These are phyloP conservation scores for Yarrowia sp. DNA, from an alignment of 805 yeast species.

Conservation along the genomic window DNA sequence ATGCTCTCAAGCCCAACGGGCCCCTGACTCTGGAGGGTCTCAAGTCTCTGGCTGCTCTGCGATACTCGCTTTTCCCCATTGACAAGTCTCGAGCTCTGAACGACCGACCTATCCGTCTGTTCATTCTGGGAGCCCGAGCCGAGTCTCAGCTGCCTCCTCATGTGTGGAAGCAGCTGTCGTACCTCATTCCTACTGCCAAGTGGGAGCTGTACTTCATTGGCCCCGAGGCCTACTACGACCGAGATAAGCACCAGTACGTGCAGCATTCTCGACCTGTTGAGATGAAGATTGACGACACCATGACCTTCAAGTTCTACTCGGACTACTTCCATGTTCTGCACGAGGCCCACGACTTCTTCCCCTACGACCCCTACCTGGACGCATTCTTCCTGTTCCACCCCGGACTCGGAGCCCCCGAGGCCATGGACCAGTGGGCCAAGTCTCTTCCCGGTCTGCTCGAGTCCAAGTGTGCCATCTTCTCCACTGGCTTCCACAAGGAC, in stretches of 20 bases:
- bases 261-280: conserved; percentile 52
- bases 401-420: conserved; percentile 81
- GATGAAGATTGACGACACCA: conserved; percentile 67
- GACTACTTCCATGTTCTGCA: conserved; percentile 88
- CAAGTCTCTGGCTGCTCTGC: conserved; percentile 86
- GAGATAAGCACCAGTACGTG: conserved; percentile 60
- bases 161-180: conserved; percentile 92
- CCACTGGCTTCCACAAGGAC: conserved; percentile 81
- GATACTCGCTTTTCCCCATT: conserved; percentile 82
- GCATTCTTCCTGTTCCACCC: conserved; percentile 94
- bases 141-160: conserved; percentile 92
- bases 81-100: conserved; percentile 58
- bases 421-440: conserved; percentile 76
- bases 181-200: conserved; percentile 74
- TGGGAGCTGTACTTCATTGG: conserved; percentile 92
- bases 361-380: conserved; percentile 95
- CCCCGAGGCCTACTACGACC: conserved; percentile 83
- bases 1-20: conserved; percentile 75
- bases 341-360: conserved; percentile 91
- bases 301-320: conserved; percentile 79
- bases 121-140: conserved; percentile 86
- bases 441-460: conserved; percentile 84
- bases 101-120: conserved; percentile 86
- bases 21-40: conserved; percentile 90
- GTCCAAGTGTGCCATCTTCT: conserved; percentile 87